Base-by-base conservation (phyloP, 306 rosid genomes). In the Luffa acutangula region DNA sequence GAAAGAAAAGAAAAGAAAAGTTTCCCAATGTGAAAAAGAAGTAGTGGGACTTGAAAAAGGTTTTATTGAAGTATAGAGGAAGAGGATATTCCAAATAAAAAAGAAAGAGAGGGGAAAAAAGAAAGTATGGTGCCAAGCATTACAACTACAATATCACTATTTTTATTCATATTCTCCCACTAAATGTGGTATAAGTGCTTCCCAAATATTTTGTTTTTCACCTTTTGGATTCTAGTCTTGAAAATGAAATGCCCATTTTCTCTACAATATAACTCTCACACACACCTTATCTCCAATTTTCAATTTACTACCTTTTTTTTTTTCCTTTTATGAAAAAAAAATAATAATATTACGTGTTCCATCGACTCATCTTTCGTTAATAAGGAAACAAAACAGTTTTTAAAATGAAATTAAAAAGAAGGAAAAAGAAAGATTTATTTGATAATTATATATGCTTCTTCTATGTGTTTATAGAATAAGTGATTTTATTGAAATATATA, bases 91-190 rank as follows among this genome's bases (percentile, higher is more conserved):
- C 54, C 37, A 70, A 70, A 43, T 70, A 7, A 70, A 20, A 70
- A 7, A 17, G 4, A 53, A 1, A 59, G 5, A 59, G 17, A 9
- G 8, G 6, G 1, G 1, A 39, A 66, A 41, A 17, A 65, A 37
- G 10, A 65, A 65, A 69, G 75, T 69, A 42, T n/a, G 53, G n/a
- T 20, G 75, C 51, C 15, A 69, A 69, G 53, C 75, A 69, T 69
- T 69, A 43, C 56, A 43, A 71, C 58, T 11, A 25, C 57, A 72
- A 73, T 49, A 31, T 49, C 78, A 33, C 78, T 74, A 31, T 74
- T 74, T 74, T 74, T 74, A 74, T 74, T 74, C 46, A 74, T 49
- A 74, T 74, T 74, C 78, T 74, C 78, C 78, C 78, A 74, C 78
- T 74, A 74, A 74, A 74, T 74, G 78, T 74, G 78, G 78, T 33